phyloP scores from a whole-genome alignment of 495 filamentous ascomycete species.

The Aspergillus kassunensis region DNA sequence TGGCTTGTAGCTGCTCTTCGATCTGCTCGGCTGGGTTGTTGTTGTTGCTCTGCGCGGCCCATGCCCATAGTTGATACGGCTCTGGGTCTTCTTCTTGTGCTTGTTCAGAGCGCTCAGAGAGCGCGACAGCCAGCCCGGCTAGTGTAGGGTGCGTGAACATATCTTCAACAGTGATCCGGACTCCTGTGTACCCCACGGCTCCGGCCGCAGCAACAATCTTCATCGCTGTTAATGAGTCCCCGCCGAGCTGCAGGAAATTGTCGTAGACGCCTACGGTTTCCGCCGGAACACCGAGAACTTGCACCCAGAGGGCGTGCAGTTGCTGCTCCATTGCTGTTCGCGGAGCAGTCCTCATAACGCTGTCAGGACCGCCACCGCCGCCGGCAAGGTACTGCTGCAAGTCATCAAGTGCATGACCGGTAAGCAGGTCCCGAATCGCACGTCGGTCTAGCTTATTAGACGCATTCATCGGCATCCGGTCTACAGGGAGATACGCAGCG shows the following conservation, averaged over 20 bases:
- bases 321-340: background rate
- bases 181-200: conserved; percentile 11
- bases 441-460: background rate
- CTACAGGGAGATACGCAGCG: background rate
- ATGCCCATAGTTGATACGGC: no score
- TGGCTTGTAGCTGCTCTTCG: no score
- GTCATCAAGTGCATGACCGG: background rate
- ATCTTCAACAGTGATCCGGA: conserved; percentile 19
- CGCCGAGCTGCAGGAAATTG: conserved; percentile 51
- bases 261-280: conserved; percentile 36
- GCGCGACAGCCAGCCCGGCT: conserved; percentile 33
- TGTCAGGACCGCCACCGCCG: background rate
- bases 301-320: conserved; percentile 23
- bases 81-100: no score
- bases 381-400: background rate
- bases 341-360: background rate
- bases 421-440: background rate
- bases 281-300: conserved; percentile 28
- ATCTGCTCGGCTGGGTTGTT: no score
- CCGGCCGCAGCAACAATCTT: conserved; percentile 12
- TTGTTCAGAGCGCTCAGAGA: no score
- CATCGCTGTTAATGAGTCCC: conserved; percentile 56
- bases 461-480: background rate
- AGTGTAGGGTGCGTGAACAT: background rate
- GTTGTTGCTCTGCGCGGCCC: no score